These are phyloP conservation scores for Arthrobotrys conoides DNA, from an alignment of 2,329 filamentous ascomycete species.

Conservation along the genomic window DNA sequence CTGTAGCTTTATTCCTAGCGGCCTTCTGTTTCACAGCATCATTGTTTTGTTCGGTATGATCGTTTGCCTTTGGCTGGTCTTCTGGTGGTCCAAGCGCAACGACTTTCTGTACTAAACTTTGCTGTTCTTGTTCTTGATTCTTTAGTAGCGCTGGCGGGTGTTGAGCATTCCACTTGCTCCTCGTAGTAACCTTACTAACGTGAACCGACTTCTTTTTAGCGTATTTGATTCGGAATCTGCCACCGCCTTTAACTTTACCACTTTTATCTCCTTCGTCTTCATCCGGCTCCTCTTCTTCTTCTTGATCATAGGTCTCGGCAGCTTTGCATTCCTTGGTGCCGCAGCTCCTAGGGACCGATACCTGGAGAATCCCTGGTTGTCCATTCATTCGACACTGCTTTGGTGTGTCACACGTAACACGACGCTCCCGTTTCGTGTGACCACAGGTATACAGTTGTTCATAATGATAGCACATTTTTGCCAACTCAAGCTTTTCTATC, in stretches of 20 bases:
- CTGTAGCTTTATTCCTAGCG: too few relatives aligned
- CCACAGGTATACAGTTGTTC: conserved; percentile 35
- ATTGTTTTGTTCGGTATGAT: too few relatives aligned
- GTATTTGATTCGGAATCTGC: too few relatives aligned
- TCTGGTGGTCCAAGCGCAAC: too few relatives aligned
- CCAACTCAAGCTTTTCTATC: too few relatives aligned
- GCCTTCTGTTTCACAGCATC: too few relatives aligned
- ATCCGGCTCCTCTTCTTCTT: background rate
- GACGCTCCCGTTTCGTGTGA: conserved; percentile 35
- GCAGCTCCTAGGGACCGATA: conserved; percentile 1
- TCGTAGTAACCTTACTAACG: background rate
- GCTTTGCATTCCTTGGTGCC: conserved; percentile 1
- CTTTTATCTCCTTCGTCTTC: background rate
- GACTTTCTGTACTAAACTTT: too few relatives aligned
- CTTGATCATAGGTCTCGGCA: background rate
- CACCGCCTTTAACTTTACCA: background rate
- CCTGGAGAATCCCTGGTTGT: conserved; percentile 17
- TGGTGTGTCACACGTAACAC: conserved; percentile 13
- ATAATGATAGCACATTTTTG: conserved; percentile 42
- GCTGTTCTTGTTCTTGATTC: too few relatives aligned
- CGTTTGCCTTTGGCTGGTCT: too few relatives aligned
- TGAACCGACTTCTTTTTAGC: background rate
- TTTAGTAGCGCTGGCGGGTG: background rate
- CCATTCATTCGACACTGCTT: conserved; percentile 14
- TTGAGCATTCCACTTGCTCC: background rate